Conservation (phyloP, 805 yeast species). For the Lipomyces lipofer region DNA sequence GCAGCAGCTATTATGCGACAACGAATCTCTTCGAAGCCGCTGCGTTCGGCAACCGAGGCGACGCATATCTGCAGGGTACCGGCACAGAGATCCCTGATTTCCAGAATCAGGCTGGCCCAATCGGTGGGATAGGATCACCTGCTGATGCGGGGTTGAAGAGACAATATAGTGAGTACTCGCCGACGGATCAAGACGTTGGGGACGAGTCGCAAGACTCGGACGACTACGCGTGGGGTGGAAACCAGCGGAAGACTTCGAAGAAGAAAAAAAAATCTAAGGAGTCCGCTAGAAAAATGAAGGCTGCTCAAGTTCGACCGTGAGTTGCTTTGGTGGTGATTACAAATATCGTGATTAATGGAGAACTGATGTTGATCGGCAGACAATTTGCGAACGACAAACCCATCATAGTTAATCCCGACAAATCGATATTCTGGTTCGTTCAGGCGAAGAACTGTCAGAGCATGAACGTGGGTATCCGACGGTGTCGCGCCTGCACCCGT, state of each 20-base stretch:
- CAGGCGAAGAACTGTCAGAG: slow-evolving; percentile 27
- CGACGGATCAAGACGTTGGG: slow-evolving; percentile 4
- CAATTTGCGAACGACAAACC: slow-evolving; percentile 25
- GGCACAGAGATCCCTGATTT: background rate
- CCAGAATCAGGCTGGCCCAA: background rate
- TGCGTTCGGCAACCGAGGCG: background rate
- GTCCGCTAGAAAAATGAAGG: background rate
- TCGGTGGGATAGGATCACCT: background rate
- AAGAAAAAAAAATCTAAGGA: slow-evolving; percentile 4
- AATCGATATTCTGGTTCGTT: slow-evolving; percentile 15
- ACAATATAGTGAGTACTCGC: background rate
- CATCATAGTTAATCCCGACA: slow-evolving; percentile 19
- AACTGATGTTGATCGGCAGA: background rate
- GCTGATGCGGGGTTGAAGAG: slow-evolving; percentile 1
- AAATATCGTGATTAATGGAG: too few species aligned
- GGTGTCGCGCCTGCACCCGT: slow-evolving; percentile 29
- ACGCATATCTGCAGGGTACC: background rate
- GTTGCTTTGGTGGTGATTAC: background rate
- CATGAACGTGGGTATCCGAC: slow-evolving; percentile 20
- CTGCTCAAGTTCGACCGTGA: slow-evolving; percentile 7
- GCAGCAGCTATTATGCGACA: slow-evolving; percentile 3
- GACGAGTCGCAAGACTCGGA: slow-evolving; percentile 10
- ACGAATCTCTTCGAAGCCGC: slow-evolving; percentile 6
- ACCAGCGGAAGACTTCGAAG: background rate
- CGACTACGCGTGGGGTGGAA: background rate